Evolutionary conservation across 108 stramenopile genomes (phyloP).

Genomic region (Fragilaria crotonensis): DNA sequence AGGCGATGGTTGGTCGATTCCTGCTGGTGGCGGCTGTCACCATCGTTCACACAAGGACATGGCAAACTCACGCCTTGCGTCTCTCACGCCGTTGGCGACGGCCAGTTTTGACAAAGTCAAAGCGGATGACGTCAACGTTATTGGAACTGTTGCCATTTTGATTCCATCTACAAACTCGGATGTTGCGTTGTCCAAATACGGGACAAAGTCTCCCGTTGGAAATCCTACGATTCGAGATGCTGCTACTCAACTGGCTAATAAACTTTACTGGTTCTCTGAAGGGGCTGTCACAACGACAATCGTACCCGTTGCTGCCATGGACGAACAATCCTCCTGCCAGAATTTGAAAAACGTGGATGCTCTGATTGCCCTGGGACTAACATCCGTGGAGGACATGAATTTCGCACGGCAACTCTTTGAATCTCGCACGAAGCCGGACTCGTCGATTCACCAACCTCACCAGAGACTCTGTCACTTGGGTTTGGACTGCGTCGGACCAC

Average conservation of each 20-base stretch:
- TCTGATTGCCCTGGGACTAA: slow-evolving; percentile 51
- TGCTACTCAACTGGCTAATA: slow-evolving; percentile 46
- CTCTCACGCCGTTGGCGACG: no score
- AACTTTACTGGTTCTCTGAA: slow-evolving; percentile 54
- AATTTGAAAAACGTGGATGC: slow-evolving; percentile 26
- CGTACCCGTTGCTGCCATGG: slow-evolving; percentile 15
- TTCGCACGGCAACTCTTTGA: slow-evolving; percentile 30
- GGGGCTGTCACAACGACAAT: slow-evolving; percentile 31
- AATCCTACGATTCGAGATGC: slow-evolving; percentile 36
- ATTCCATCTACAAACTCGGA: slow-evolving; percentile 14
- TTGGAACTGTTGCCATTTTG: slow-evolving; percentile 16
- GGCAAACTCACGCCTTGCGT: no score
- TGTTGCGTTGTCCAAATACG: slow-evolving; percentile 33
- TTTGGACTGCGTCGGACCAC: slow-evolving; percentile 32
- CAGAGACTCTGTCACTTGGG: slow-evolving; percentile 51
- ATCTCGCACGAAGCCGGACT: slow-evolving; percentile 7
- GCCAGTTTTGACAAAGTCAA: no score
- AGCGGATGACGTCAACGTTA: no score
- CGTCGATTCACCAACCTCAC: slow-evolving; percentile 1
- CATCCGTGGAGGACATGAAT: slow-evolving; percentile 27
- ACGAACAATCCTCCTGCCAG: slow-evolving; percentile 17
- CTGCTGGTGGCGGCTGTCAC: no score
- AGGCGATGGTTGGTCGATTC: no score
- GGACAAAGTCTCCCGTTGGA: slow-evolving; percentile 42
- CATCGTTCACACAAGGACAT: no score